phyloP scores from a whole-genome alignment of 371 early-diverging fungal species.

The Zopfochytrium polystomum region DNA sequence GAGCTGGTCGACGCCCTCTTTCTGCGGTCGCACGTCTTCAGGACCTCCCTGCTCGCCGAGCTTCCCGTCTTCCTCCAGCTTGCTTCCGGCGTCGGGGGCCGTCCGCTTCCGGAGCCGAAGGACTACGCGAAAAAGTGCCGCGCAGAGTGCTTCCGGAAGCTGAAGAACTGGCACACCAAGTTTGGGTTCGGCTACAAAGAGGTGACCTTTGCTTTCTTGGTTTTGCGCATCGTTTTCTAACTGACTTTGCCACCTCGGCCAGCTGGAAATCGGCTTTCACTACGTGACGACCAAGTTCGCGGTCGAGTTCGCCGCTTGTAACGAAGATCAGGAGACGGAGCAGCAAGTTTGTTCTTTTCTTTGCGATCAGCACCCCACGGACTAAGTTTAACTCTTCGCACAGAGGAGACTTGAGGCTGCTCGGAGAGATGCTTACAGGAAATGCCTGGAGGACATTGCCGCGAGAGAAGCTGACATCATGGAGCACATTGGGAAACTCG shows the following conservation, averaged over 20 bases:
- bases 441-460: no score
- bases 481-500: no score
- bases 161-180: constrained; percentile 6
- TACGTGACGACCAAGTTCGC: background rate
- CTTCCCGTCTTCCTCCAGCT: constrained; percentile 3
- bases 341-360: background rate
- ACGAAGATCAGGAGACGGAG: background rate
- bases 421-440: no score
- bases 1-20: constrained; percentile 13
- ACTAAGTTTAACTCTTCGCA: no score
- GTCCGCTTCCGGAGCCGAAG: constrained; percentile 8
- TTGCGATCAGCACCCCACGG: no score
- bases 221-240: background rate
- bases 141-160: background rate
- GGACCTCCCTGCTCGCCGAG: background rate
- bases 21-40: constrained; percentile 3
- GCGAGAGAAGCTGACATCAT: no score
- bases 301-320: background rate
- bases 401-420: no score
- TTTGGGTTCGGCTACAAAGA: constrained; percentile 4
- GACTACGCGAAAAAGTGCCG: constrained; percentile 3
- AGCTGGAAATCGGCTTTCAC: constrained; percentile 2
- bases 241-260: background rate
- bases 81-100: constrained; percentile 6
- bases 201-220: background rate